These are phyloP conservation scores for Rhynchosporium graminicola DNA, from an alignment of 2,329 filamentous ascomycete genomes.

Conservation along the genomic window DNA sequence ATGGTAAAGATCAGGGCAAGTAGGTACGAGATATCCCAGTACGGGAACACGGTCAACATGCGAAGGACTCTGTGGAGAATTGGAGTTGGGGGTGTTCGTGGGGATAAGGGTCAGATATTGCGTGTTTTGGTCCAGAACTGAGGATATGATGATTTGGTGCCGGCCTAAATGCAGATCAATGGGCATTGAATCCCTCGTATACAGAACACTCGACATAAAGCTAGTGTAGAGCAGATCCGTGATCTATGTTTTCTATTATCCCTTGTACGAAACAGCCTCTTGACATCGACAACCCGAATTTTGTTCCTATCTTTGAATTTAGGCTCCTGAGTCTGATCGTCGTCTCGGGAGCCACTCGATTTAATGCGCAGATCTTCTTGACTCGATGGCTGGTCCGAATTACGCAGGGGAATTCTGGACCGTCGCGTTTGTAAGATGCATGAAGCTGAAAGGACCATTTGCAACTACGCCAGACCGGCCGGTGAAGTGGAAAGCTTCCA, in stretches of 20 bases:
- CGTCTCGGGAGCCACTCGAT: slow-evolving; percentile 9
- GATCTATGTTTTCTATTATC: slow-evolving; percentile 48
- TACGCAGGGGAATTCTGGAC: slow-evolving; percentile 18
- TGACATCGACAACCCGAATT: slow-evolving; percentile 32
- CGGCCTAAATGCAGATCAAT: slow-evolving; percentile 34
- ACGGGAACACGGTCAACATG: slow-evolving; percentile 53
- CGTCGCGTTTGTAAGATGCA: slow-evolving; percentile 49
- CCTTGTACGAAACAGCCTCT: slow-evolving; percentile 46
- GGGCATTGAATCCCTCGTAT: neutral
- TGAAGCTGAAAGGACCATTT: slow-evolving; percentile 47
- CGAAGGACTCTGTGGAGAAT: slow-evolving; percentile 43
- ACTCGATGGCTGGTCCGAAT: neutral
- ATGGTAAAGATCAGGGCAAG: slow-evolving; percentile 56
- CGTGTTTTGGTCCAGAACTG: slow-evolving; percentile 24
- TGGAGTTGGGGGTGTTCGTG: slow-evolving; percentile 36
- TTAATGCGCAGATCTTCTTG: slow-evolving; percentile 3
- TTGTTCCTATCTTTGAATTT: slow-evolving; percentile 26
- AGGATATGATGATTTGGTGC: slow-evolving; percentile 44
- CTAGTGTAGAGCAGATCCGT: neutral
- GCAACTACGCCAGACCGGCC: slow-evolving; percentile 11
- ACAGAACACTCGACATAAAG: neutral
- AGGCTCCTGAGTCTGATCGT: neutral
- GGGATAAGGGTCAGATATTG: slow-evolving; percentile 37
- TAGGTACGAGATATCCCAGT: slow-evolving; percentile 59
- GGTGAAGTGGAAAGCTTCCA: slow-evolving; percentile 10